Base-by-base conservation (phyloP, 805 yeast species). In the Saccharomycopsis microspora region DNA sequence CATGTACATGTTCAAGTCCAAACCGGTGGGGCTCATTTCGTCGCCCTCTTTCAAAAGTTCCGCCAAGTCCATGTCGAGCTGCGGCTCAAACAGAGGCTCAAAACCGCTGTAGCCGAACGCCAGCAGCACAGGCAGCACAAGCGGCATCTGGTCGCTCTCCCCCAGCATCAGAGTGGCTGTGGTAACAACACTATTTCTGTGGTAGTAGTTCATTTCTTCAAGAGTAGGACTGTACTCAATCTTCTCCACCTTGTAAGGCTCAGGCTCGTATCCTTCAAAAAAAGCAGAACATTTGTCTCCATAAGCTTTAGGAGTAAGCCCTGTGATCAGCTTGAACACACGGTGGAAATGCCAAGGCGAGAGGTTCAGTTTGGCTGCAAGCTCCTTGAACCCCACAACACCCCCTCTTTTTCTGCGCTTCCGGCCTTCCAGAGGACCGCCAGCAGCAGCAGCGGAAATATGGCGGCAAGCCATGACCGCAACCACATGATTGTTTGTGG, bases 271-370 rank as follows among this genome's bases (percentile, higher is more conserved):
- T 19, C 19, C 62, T 52, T 71, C 72, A 55, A 80, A 67, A 56
- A 63, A 47, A 5, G 31, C 46, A 8, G 47, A 47, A 19, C 50
- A 47, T 30, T 47, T 43, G 59, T 86, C 95, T 45, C 95, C 95
- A 58, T 86, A 86, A 5, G 85, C 82, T 67, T 86, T 85, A 29
- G 95, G 95, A 1, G 96, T 86, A 50, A 85, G 72, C 2, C 94
- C 90, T 4, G 94, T 84, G 52, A 86, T 85, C 47, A 81, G 75
- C 63, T 87, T 82, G 70, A 87, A 87, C 29, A 87, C 95, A 45
- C 96, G 70, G 68, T 87, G 96, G 64, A 87, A 87, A 64, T 87
- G 96, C 95, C 95, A 87, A 30, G 95, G 93, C 7, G 86, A 76
- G 50, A 87, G 71, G 55, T 82, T 82, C 6, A 88, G 80, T 59